Base-by-base conservation (phyloP, 352 stramenopile species). In the Phytophthora chlamydospora region DNA sequence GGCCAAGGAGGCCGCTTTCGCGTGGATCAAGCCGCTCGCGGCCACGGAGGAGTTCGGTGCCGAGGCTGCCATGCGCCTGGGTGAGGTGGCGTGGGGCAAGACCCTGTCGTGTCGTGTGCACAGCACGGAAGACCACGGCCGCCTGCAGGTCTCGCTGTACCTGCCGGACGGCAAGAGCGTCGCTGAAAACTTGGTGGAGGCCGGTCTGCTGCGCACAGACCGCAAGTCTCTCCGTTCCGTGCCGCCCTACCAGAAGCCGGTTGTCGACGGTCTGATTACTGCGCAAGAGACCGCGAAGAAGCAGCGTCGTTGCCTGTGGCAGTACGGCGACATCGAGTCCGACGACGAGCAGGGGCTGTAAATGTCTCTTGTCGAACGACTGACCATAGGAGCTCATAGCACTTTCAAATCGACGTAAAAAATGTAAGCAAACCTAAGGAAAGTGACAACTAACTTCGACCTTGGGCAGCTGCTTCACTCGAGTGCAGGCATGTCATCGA, bases 281-380 rank as follows among this genome's bases (percentile, higher is more conserved):
- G 93, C 93, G n/a, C 93, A 99, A 71, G 86, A 97, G 41, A 76
- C 57, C 24, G 96, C 96, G 10, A 97, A 98, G 72, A 95, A 90
- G 60, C 90, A 93, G 63, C 94, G 96, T 44, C 71, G 92, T 54
- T 96, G 93, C 53, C 87, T 99, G 76, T 99, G 96, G 96, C 85
- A 91, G 60, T 98, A 99, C 74, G 97, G 97, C 19, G 97, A 99
- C 65, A 91, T 98, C 43, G 93, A 97, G 62, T 98, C 98, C 54
- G 95, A 98, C 55, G 96, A 99, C 56, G 95, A 98, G 57, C 41
- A 76, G 7, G 60, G 62, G 14, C 34, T 75, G 17, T 75, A 71
- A 59, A 24, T 59, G 27, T 8, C 34, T 46, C 16, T 39, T 32
- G 38, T 43, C 21, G 8, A 54, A 57, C 42, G 35, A 42, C 43